These are phyloP conservation scores for Fraxinus pennsylvanica DNA, from an alignment of 257 asterid species.

Conservation along the genomic window DNA sequence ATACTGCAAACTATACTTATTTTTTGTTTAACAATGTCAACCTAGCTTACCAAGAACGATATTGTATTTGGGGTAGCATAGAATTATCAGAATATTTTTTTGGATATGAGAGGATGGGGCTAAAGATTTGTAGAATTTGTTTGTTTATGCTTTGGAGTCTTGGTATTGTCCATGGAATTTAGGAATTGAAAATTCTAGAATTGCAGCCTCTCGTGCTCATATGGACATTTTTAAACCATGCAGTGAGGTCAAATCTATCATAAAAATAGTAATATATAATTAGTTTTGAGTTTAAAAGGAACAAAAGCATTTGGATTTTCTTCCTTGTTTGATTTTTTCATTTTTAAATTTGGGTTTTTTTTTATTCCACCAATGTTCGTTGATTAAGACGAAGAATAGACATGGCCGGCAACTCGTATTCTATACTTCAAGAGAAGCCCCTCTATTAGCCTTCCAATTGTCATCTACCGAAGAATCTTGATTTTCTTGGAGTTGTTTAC, in stretches of 20 bases:
- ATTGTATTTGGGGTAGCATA: background rate
- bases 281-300: background rate
- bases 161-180: constrained; percentile 32
- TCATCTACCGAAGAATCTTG: background rate
- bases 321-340: background rate
- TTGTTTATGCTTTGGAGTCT: constrained; percentile 28
- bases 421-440: background rate
- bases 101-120: background rate
- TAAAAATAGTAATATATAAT: background rate
- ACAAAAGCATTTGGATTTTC: background rate
- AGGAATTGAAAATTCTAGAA: background rate
- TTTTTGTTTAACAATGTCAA: background rate
- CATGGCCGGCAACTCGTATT: background rate
- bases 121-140: constrained; percentile 22
- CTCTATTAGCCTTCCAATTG: background rate
- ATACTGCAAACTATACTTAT: background rate
- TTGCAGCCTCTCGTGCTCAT: background rate
- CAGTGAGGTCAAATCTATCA: constrained; percentile 14
- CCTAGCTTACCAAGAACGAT: background rate
- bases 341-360: background rate
- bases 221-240: background rate
- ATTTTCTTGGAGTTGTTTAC: background rate
- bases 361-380: background rate
- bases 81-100: background rate
- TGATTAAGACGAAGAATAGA: background rate